phyloP scores from a whole-genome alignment of 768 basidiomycete genomes.

The Galerina marginata region DNA sequence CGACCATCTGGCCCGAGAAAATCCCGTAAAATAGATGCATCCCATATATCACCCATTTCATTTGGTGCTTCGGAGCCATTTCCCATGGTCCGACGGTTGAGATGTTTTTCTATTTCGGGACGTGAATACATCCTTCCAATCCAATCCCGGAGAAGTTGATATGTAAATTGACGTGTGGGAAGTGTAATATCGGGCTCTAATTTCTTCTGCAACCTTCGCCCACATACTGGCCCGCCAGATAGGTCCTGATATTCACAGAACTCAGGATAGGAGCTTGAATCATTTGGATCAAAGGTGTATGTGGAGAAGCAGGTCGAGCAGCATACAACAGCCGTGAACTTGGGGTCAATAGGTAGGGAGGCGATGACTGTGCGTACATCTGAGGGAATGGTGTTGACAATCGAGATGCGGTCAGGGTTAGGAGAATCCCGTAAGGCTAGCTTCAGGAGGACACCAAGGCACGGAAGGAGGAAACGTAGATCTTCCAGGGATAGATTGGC shows the following conservation, averaged over 20 bases:
- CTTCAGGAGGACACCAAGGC: neutral
- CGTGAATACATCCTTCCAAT: constrained; percentile 28
- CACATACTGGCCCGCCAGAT: constrained; percentile 10
- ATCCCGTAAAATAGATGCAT: constrained; percentile 24
- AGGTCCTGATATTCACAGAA: constrained; percentile 23
- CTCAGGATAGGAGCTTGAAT: constrained; percentile 20
- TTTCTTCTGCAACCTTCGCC: neutral
- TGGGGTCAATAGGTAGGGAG: constrained; percentile 15
- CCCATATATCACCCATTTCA: constrained; percentile 21
- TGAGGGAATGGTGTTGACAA: neutral
- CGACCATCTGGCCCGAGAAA: constrained; percentile 28
- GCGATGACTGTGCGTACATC: constrained; percentile 20
- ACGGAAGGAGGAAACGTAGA: constrained; percentile 4
- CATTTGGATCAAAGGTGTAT: constrained; percentile 17
- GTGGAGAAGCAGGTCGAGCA: constrained; percentile 32
- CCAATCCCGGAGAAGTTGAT: constrained; percentile 35
- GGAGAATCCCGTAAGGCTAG: neutral
- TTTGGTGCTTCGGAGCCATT: neutral
- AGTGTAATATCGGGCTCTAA: neutral
- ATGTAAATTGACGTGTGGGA: constrained; percentile 21
- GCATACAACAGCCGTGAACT: constrained; percentile 22
- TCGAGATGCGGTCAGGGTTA: neutral
- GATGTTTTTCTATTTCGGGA: no score
- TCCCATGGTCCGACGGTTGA: no score
- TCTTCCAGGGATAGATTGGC: constrained; percentile 12